Percentiles rank a stretch among this genome's conserved stretches.
Evolutionary conservation across 768 basidiomycete species (phyloP).

Genomic region (Cubamyces sp.): DNA sequence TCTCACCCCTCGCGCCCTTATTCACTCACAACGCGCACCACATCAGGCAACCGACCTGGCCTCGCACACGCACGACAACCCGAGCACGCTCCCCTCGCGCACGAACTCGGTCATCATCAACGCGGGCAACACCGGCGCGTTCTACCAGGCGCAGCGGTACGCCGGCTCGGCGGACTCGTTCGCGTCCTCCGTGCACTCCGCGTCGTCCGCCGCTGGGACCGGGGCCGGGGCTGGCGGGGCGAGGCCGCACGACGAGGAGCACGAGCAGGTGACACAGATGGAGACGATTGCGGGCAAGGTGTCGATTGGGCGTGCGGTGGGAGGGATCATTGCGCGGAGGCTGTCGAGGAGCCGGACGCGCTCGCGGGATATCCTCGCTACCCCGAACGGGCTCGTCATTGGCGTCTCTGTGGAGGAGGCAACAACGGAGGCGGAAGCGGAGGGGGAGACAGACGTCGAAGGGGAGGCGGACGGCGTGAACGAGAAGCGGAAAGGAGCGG

Average conservation of each 20-base stretch:
- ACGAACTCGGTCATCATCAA: slow-evolving; percentile 31
- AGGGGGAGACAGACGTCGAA: slow-evolving; percentile 4
- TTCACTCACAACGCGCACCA: too few relatives aligned
- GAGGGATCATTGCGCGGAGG: slow-evolving; percentile 31
- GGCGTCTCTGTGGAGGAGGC: slow-evolving; percentile 35
- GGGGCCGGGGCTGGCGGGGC: background rate
- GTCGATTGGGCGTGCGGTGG: slow-evolving; percentile 32
- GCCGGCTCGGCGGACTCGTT: slow-evolving; percentile 37
- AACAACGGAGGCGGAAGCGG: slow-evolving; percentile 29
- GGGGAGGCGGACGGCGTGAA: background rate
- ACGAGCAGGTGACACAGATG: slow-evolving; percentile 31
- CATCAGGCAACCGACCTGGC: slow-evolving; percentile 16
- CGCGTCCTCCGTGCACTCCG: slow-evolving; percentile 18
- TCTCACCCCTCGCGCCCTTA: background rate
- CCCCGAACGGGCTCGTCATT: slow-evolving; percentile 27
- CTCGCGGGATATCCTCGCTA: slow-evolving; percentile 26
- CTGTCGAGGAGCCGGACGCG: slow-evolving; percentile 31
- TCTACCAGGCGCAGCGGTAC: slow-evolving; percentile 35
- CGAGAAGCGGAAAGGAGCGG: background rate
- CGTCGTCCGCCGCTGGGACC: background rate
- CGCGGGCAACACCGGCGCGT: slow-evolving; percentile 24
- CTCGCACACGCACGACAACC: slow-evolving; percentile 11
- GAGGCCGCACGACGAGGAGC: slow-evolving; percentile 22
- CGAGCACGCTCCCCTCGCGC: slow-evolving; percentile 28
- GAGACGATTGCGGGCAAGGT: slow-evolving; percentile 29